Base-by-base conservation (phyloP, 768 basidiomycete genomes). In the Sutorius australiensis region DNA sequence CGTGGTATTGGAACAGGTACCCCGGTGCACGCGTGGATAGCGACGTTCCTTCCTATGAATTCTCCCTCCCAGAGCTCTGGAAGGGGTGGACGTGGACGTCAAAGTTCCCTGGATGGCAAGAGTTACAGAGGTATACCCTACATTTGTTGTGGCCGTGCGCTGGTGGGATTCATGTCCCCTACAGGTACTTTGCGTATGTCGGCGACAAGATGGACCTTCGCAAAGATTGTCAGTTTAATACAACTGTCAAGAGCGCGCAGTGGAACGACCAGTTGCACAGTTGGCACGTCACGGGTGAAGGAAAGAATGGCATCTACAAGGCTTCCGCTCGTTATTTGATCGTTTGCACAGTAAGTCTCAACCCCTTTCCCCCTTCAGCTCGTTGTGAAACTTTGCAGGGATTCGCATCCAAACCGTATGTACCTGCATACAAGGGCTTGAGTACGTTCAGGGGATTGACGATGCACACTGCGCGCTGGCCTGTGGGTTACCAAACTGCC, bases 1-100 rank as follows among this genome's bases (percentile, higher is more conserved):
- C 32, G 1, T 58, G 57, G 57, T 17, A 58, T 16, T 58, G 57
- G 55, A 58, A 57, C 38, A 51, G 37, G 36, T 58, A 58, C 42
- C 55, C 57, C 14, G 55, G 57, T 17, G 56, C 50, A 1, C 55
- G 55, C 11, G 56, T 52, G 2, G 56, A 57, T 30, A 57, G 49
- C 1, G 44, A 51, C 19, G 13, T 57, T 19, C 56, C 56, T 14
- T 9, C 19, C 7, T 57, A 57, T 34, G 55, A 57, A 36, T 17
- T 57, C 3, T 27, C 55, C 6, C 40, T 51, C 12, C 46, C 55
- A 10, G 55, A 58, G 46, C 46, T 58, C 31, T 57, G 55, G 56
- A 57, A 57, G 28, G 57, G 31, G 13, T 58, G 55, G 57, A 24
- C 41, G 1, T 58, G 57, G 57, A 51, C 57, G 7, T 7, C 48